Percentiles rank a stretch among this genome's conserved stretches.
phyloP scores from a whole-genome alignment of 257 asterid genomes.

The Petrea volubilis region DNA sequence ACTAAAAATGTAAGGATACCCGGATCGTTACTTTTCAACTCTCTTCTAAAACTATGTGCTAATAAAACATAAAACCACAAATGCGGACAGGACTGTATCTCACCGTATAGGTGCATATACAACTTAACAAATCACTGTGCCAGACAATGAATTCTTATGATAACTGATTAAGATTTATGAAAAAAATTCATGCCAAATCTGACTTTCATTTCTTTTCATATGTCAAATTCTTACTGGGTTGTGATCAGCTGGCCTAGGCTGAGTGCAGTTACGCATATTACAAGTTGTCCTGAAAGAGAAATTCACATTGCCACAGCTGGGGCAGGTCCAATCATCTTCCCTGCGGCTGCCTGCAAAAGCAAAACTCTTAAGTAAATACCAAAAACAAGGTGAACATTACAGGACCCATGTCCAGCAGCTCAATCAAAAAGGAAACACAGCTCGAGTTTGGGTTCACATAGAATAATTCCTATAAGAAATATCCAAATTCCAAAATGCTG shows the following conservation, averaged over 20 bases:
- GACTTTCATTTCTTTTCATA: not conserved
- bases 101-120: not conserved
- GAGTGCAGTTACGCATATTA: slow-evolving; percentile 90
- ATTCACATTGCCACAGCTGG: slow-evolving; percentile 88
- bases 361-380: slow-evolving; percentile 18
- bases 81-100: not conserved
- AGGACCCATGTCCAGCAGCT: not conserved
- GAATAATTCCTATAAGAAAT: not conserved
- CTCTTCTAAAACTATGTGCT: not conserved
- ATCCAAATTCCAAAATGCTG: not conserved
- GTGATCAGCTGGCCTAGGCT: slow-evolving; percentile 90
- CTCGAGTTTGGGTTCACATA: not conserved
- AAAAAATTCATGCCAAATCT: not conserved
- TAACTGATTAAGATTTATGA: not conserved
- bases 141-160: not conserved
- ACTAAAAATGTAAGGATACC: not conserved
- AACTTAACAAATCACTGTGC: not conserved
- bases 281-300: slow-evolving; percentile 90
- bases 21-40: not conserved
- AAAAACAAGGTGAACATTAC: not conserved
- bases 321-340: slow-evolving; percentile 97
- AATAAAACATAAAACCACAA: not conserved
- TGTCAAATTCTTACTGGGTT: slow-evolving; percentile 47
- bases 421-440: not conserved
- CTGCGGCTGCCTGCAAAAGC: slow-evolving; percentile 73